Evolutionary conservation across 495 filamentous ascomycete species (phyloP).

Genomic region (Sabuloglossum arenarium): DNA sequence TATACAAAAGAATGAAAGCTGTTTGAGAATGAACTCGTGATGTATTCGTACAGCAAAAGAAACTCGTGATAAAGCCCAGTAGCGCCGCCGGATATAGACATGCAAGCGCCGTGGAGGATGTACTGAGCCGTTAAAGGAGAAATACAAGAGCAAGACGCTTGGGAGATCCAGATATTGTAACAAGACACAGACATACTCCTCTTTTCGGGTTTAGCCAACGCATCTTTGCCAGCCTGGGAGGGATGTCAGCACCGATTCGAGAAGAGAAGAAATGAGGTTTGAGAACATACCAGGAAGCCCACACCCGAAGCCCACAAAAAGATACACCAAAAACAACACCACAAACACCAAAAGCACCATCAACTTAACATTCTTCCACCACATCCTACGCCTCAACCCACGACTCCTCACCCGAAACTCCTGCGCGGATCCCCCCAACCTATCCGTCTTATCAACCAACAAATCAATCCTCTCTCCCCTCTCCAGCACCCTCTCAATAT

Average conservation of each 20-base stretch:
- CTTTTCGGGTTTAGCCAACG: slow-evolving; percentile 1
- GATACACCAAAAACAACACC: slow-evolving; percentile 61
- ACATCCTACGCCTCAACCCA: slow-evolving; percentile 79
- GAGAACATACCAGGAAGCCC: slow-evolving; percentile 33
- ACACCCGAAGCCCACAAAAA: slow-evolving; percentile 56
- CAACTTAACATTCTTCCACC: slow-evolving; percentile 95
- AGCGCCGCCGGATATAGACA: too few relatives aligned
- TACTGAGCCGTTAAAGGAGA: too few relatives aligned
- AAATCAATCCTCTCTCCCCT: slow-evolving; percentile 87
- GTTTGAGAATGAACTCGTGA: too few relatives aligned
- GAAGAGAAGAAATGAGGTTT: slow-evolving; percentile 6
- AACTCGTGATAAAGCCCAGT: too few relatives aligned
- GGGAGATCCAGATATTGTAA: too few relatives aligned
- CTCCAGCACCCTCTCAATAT: slow-evolving; percentile 92
- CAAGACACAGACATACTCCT: too few relatives aligned
- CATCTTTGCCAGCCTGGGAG: slow-evolving; percentile 9
- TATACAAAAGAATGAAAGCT: too few relatives aligned
- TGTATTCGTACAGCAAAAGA: too few relatives aligned
- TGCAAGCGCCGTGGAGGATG: too few relatives aligned
- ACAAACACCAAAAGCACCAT: slow-evolving; percentile 76
- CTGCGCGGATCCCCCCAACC: slow-evolving; percentile 61
- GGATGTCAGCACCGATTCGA: not conserved
- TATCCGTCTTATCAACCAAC: slow-evolving; percentile 92
- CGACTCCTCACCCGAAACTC: slow-evolving; percentile 77
- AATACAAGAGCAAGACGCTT: too few relatives aligned